These are phyloP conservation scores for Talaromyces nanjingensis DNA, from an alignment of 495 filamentous ascomycete species.

Conservation along the genomic window DNA sequence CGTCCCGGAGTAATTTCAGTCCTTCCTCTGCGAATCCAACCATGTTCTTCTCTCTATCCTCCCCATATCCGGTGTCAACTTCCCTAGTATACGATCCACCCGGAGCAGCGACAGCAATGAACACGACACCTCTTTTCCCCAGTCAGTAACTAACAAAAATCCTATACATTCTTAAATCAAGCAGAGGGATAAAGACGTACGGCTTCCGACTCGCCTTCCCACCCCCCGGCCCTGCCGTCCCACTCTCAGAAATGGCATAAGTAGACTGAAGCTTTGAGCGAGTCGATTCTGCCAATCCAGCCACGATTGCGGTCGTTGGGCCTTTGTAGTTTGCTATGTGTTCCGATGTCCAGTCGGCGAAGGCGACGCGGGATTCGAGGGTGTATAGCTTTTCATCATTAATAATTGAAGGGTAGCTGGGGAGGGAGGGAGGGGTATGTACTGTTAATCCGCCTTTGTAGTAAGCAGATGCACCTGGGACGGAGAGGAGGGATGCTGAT, in stretches of 20 bases:
- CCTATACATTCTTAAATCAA: constrained; percentile 9
- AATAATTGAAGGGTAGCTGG: neutral
- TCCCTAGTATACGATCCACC: constrained; percentile 43
- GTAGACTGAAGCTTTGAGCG: constrained; percentile 43
- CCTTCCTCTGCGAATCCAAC: constrained; percentile 51
- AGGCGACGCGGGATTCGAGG: constrained; percentile 50
- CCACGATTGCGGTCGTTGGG: constrained; percentile 50
- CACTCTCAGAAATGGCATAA: constrained; percentile 52
- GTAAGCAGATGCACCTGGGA: constrained; percentile 46
- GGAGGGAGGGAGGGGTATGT: neutral
- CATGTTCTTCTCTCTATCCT: constrained; percentile 53
- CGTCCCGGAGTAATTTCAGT: constrained; percentile 49
- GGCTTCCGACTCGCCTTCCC: constrained; percentile 52
- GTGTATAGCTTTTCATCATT: constrained; percentile 44
- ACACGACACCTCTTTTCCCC: constrained; percentile 47
- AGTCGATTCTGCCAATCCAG: constrained; percentile 47
- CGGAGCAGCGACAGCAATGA: constrained; percentile 46
- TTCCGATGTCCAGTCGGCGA: constrained; percentile 53
- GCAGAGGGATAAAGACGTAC: constrained; percentile 23
- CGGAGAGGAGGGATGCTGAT: constrained; percentile 46
- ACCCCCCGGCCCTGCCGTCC: constrained; percentile 56
- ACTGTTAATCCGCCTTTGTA: constrained; percentile 56
- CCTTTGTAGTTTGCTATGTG: constrained; percentile 43
- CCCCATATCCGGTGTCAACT: constrained; percentile 43
- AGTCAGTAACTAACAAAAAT: constrained; percentile 6